Base-by-base conservation (phyloP, 495 filamentous ascomycete genomes). In the Viridothelium virens region DNA sequence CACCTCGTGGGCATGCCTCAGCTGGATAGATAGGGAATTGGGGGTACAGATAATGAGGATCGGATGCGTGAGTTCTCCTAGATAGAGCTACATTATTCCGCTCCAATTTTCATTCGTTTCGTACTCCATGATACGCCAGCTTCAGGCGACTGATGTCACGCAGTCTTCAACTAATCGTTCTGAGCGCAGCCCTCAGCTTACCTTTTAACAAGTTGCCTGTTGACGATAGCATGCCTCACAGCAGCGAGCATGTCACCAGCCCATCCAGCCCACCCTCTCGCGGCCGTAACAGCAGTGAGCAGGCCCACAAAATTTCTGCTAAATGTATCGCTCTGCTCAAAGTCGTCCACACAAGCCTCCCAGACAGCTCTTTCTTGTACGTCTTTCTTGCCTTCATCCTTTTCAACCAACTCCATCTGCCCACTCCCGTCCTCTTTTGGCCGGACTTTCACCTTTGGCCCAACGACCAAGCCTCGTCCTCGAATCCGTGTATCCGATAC, bases 261-360 rank as follows among this genome's bases (percentile, higher is more conserved):
- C 71, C 78, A 81, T 3, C 81, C 84, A 31, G 74, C 63, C 81
- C 80, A 85, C 14, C 85, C 84, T 65, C 77, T 76, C 2, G 77
- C 67, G 39, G 65, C 68, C 64, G 76, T 77, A 37, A 79, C 69
- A 38, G 73, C 68, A 71, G 86, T 85, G 59, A 86, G 48, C 16
- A 84, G 56, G 25, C 69, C 70, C 1, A 85, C 65, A 62, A 84
- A 75, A 56, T 79, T 74, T 48, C 76, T 74, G 7, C 74, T 73
- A 68, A 84, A 86, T 2, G 75, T 66, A 47, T 87, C 85, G 16
- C 77, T 76, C 36, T 82, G 71, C 65, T 82, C 81, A 66, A 81
- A 85, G 68, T 87, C 85, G 65, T 86, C 75, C 16, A 78, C 82
- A 75, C 81, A 86, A 10, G 78, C 67, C 70, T 88, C 85, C 80